phyloP scores from a whole-genome alignment of 2,329 filamentous ascomycete species.

The Thielaviopsis ethacetica region DNA sequence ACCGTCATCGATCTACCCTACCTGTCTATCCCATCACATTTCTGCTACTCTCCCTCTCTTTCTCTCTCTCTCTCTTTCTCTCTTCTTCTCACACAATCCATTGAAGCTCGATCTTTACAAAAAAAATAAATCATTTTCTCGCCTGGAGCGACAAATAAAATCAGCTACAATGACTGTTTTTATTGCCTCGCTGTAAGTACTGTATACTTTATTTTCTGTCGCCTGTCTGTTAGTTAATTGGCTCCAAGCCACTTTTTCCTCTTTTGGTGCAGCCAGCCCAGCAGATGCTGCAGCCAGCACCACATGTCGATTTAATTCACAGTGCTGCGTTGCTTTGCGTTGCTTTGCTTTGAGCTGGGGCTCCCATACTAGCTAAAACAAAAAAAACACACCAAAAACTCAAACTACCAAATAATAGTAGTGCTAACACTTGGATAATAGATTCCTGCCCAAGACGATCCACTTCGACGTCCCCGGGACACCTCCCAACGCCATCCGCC shows the following conservation, averaged over 20 bases:
- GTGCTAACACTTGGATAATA: slow-evolving; percentile 21
- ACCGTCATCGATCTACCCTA: background rate
- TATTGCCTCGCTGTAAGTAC: slow-evolving; percentile 31
- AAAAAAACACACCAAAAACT: background rate
- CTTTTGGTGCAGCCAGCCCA: background rate
- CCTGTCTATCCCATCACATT: background rate
- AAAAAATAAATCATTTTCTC: background rate
- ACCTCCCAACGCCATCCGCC: slow-evolving; percentile 23
- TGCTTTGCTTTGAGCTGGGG: background rate
- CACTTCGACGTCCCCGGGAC: slow-evolving; percentile 59
- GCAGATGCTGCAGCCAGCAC: background rate
- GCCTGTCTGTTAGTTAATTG: background rate
- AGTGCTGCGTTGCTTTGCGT: no score
- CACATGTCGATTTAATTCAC: background rate
- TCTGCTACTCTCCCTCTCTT: background rate
- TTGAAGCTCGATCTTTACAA: background rate
- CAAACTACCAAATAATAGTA: background rate
- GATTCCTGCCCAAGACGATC: slow-evolving; percentile 83
- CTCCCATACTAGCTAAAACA: background rate
- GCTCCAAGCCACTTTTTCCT: background rate
- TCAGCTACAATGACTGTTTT: slow-evolving; percentile 32
- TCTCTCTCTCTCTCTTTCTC: background rate
- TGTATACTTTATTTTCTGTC: background rate
- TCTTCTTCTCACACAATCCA: background rate
- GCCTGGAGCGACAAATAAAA: background rate